phyloP scores from a whole-genome alignment of 1,284 basidiomycete genomes.

The Hymenochaete sp. region DNA sequence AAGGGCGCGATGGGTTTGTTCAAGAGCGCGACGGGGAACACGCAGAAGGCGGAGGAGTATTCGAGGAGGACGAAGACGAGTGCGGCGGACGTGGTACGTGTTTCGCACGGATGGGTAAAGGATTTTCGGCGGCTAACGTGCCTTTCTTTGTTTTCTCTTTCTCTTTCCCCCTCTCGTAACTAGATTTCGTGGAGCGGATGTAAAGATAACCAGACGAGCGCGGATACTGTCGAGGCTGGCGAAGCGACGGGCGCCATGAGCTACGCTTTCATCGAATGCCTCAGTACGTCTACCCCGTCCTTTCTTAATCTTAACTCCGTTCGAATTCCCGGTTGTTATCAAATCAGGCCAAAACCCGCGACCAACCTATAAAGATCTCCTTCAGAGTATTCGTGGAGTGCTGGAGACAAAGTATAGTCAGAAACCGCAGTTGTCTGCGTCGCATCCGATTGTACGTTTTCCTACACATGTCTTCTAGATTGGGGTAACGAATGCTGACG shows the following conservation, averaged over 20 bases:
- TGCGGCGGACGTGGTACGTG: slow-evolving; percentile 57
- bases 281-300: slow-evolving; percentile 34
- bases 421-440: slow-evolving; percentile 66
- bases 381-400: slow-evolving; percentile 58
- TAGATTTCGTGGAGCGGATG: slow-evolving; percentile 82
- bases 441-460: slow-evolving; percentile 63
- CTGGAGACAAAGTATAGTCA: slow-evolving; percentile 67
- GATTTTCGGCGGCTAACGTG: neutral
- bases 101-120: neutral
- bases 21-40: slow-evolving; percentile 38
- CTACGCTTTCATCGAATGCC: no score
- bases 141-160: neutral
- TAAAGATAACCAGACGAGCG: slow-evolving; percentile 89
- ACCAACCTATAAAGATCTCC: slow-evolving; percentile 75
- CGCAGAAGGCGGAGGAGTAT: slow-evolving; percentile 52
- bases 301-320: neutral
- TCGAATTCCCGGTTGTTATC: slow-evolving; percentile 8
- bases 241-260: slow-evolving; percentile 86
- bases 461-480: neutral
- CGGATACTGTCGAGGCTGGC: slow-evolving; percentile 78
- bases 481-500: neutral
- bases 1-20: slow-evolving; percentile 42
- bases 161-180: neutral
- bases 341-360: slow-evolving; percentile 48
- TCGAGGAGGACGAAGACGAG: slow-evolving; percentile 67